Evolutionary conservation across 139 green algal genomes (phyloP).

Genomic region (Micractinium sp.): DNA sequence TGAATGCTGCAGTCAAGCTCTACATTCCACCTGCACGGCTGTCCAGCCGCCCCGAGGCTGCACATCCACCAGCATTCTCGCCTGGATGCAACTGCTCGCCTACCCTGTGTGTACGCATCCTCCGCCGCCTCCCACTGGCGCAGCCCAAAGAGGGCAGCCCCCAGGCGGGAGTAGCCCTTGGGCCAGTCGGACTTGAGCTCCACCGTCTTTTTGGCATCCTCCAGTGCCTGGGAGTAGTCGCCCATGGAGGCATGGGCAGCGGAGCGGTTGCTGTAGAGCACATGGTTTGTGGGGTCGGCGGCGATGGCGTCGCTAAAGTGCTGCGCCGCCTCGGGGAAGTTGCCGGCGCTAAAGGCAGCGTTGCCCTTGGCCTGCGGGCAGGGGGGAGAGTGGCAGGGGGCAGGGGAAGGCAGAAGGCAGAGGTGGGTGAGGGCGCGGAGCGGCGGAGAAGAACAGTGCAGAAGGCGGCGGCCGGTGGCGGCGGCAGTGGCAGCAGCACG

Average conservation of each 20-base stretch:
- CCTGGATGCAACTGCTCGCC: background rate
- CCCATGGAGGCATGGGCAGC: constrained; percentile 85
- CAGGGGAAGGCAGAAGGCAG: background rate
- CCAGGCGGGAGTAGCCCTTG: constrained; percentile 95
- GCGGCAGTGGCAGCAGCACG: background rate
- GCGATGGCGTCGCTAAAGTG: constrained; percentile 87
- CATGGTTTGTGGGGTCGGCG: constrained; percentile 89
- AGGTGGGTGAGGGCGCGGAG: background rate
- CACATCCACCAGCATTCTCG: background rate
- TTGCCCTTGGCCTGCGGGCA: constrained; percentile 79
- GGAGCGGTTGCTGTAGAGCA: constrained; percentile 96
- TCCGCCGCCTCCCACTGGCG: constrained; percentile 76
- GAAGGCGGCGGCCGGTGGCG: no score
- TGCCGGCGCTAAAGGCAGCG: constrained; percentile 82
- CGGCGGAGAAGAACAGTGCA: background rate
- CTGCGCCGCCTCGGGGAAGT: constrained; percentile 86
- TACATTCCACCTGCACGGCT: background rate
- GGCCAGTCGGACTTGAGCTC: constrained; percentile 90
- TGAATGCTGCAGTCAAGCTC: no score
- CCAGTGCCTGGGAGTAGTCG: constrained; percentile 83
- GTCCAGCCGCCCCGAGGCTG: background rate
- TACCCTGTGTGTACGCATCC: constrained; percentile 80
- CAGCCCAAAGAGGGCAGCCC: constrained; percentile 83
- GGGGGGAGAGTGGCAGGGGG: background rate
- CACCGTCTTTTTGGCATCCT: constrained; percentile 86